Conservation (phyloP, 352 stramenopile species). For the Saprolegnia parasitica region DNA sequence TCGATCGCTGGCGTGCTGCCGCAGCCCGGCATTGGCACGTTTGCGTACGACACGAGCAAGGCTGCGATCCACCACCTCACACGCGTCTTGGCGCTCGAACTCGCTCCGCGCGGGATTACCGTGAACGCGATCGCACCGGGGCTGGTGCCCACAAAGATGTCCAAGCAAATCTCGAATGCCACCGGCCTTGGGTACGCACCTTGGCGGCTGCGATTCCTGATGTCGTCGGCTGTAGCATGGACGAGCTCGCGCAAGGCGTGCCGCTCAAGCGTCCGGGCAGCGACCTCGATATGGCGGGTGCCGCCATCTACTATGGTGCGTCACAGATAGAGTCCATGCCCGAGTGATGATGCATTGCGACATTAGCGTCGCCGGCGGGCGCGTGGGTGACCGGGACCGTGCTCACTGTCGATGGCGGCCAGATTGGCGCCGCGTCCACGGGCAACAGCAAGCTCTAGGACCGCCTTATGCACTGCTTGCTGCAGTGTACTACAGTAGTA, state of each 20-base stretch:
- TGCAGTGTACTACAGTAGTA: too few relatives aligned
- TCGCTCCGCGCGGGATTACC: constrained; percentile 85
- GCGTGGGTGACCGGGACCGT: constrained; percentile 90
- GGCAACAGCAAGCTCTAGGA: background rate
- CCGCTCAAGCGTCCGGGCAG: constrained; percentile 82
- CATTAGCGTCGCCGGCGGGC: constrained; percentile 77
- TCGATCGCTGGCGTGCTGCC: constrained; percentile 71
- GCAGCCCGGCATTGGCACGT: constrained; percentile 76
- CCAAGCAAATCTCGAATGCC: constrained; percentile 58
- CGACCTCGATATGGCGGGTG: constrained; percentile 88
- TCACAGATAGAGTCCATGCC: background rate
- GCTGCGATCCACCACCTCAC: constrained; percentile 93
- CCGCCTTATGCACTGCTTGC: too few relatives aligned
- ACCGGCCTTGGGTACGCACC: constrained; percentile 33
- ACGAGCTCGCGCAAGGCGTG: constrained; percentile 63
- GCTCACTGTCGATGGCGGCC: constrained; percentile 89
- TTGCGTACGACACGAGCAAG: constrained; percentile 95
- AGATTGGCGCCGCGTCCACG: constrained; percentile 38
- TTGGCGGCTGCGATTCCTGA: background rate
- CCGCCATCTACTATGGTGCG: constrained; percentile 74
- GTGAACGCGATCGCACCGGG: constrained; percentile 94
- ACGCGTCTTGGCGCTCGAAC: constrained; percentile 85
- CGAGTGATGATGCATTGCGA: background rate
- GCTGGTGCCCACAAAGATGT: constrained; percentile 89
- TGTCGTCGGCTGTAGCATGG: constrained; percentile 36